Base-by-base conservation (phyloP, 2,329 filamentous ascomycete genomes). In the Sporothrix phasma region DNA sequence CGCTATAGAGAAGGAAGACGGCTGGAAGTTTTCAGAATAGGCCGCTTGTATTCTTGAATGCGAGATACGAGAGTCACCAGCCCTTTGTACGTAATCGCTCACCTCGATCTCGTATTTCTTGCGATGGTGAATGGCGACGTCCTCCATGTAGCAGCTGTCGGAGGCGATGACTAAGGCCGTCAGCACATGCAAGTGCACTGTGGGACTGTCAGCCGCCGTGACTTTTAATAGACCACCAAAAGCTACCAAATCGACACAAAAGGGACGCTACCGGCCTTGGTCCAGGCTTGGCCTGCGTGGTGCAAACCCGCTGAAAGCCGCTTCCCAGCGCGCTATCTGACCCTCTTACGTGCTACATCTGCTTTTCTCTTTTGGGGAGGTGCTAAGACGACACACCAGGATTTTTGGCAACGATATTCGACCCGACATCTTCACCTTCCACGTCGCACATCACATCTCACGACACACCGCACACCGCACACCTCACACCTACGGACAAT, bases 361-460 rank as follows among this genome's bases (percentile, higher is more conserved):
- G 19, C 29, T 62, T 62, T 62, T 53, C 60, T 53, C 31, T 41
- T 62, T 62, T 62, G 17, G 60, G 60, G 34, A 62, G 46, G 45
- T 62, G 60, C 31, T 37, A 62, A 56, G 34, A 56, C 51, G 31
- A 39, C 51, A 39, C 51, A 39, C 24, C 46, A n/a, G n/a, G n/a
- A n/a, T n/a, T n/a, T n/a, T n/a, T n/a, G n/a, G n/a, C n/a, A n/a
- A n/a, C 45, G 31, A 29, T 15, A n/a, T 13, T 13, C 7, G 10
- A 37, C 59, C 8, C 22, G 34, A 15, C 34, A 43, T 34, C 22
- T 13, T 43, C 39, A 19, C 61, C 61, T 54, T 29, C 5, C 29
- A 34, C 29, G 39, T 17, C 34, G 22, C 46, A 47, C 11, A n/a
- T 5, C 19, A 47, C 22, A 34, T n/a, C n/a, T n/a, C n/a, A n/a